Percentiles rank a stretch among this genome's conserved stretches.
These are phyloP conservation scores for Phyllostachys edulis DNA, from an alignment of 176 grass and related monocot species.

Conservation along the genomic window DNA sequence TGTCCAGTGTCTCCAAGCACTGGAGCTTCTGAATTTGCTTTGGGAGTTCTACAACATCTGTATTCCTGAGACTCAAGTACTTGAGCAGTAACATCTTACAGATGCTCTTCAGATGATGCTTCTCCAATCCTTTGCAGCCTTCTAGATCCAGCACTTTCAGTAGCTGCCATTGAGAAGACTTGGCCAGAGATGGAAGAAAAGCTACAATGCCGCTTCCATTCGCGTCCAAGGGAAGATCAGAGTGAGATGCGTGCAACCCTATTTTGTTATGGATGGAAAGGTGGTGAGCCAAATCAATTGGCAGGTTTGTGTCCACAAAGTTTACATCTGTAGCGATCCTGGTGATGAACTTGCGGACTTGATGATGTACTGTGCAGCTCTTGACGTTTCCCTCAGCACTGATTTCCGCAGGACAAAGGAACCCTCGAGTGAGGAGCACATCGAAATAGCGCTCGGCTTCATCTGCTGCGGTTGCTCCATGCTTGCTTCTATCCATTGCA, in stretches of 20 bases:
- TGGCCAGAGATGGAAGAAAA: not conserved
- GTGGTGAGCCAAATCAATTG: not conserved
- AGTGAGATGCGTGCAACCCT: not conserved
- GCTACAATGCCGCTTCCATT: not conserved
- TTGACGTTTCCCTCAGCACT: not conserved
- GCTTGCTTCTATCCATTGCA: not conserved
- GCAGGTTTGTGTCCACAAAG: not conserved
- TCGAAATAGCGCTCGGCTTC: not conserved
- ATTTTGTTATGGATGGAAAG: not conserved
- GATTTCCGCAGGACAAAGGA: not conserved
- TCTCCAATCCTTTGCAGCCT: not conserved
- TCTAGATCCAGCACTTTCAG: constrained; percentile 39
- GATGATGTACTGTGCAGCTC: not conserved
- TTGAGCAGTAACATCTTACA: constrained; percentile 28
- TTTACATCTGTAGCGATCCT: not conserved
- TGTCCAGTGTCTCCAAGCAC: constrained; percentile 26
- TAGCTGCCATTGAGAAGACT: not conserved
- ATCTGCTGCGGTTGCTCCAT: not conserved
- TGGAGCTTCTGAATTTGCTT: constrained; percentile 18
- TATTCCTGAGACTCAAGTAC: constrained; percentile 12
- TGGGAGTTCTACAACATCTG: not conserved
- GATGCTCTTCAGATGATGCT: constrained; percentile 3
- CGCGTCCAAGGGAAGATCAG: not conserved
- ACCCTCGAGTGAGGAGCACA: not conserved
- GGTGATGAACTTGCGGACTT: not conserved